Evolutionary conservation across 2,329 filamentous ascomycete genomes (phyloP).

Genomic region (Stagonosporopsis cucurbitacearum): DNA sequence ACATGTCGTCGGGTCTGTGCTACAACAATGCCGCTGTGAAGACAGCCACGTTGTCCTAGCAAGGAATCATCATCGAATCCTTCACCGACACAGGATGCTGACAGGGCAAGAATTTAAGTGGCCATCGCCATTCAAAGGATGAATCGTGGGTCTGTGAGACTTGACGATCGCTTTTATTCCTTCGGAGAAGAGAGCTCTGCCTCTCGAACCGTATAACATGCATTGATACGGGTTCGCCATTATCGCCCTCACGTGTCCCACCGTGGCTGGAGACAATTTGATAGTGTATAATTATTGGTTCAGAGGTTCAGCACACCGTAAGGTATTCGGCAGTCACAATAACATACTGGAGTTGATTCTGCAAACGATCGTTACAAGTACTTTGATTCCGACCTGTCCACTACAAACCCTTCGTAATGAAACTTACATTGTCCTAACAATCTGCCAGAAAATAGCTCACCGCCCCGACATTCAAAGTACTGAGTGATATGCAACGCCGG

Average conservation of each 20-base stretch:
- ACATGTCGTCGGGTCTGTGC: neutral
- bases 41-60: slow-evolving; percentile 29
- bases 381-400: neutral
- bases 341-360: neutral
- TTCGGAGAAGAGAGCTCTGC: neutral
- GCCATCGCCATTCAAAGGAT: too few relatives aligned
- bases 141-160: neutral
- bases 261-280: too few relatives aligned
- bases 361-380: neutral
- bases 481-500: too few relatives aligned
- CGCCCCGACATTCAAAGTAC: too few relatives aligned
- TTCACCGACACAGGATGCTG: neutral
- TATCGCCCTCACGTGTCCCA: too few relatives aligned
- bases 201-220: neutral
- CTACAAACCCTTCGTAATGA: neutral
- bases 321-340: neutral
- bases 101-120: too few relatives aligned
- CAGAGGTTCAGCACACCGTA: neutral
- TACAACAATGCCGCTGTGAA: slow-evolving; percentile 17
- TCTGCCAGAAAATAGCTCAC: neutral
- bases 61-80: too few relatives aligned
- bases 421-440: neutral
- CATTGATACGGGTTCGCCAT: too few relatives aligned
- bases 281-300: too few relatives aligned
- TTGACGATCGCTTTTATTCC: neutral